Percentiles rank a stretch among this genome's conserved stretches.
phyloP scores from a whole-genome alignment of 2,329 filamentous ascomycete genomes.

The Aspergillus texensis region DNA sequence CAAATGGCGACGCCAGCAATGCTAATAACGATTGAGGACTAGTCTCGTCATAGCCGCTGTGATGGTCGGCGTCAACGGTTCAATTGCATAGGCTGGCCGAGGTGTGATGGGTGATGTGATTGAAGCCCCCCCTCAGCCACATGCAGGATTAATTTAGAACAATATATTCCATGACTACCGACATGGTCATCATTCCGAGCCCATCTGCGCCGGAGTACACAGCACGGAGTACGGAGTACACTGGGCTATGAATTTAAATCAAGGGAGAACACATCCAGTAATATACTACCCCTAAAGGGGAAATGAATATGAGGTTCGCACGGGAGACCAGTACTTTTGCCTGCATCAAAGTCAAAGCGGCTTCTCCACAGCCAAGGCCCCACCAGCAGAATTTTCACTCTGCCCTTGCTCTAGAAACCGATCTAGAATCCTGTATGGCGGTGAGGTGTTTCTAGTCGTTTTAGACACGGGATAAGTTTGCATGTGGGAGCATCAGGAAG shows the following conservation, averaged over 20 bases:
- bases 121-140: not conserved
- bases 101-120: slow-evolving; percentile 5
- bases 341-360: slow-evolving; percentile 12
- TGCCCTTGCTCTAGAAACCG: slow-evolving; percentile 21
- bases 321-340: slow-evolving; percentile 7
- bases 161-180: not conserved
- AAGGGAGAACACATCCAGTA: not conserved
- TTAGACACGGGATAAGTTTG: not conserved
- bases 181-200: not conserved
- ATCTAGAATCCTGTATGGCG: slow-evolving; percentile 10
- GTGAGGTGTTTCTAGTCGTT: not conserved
- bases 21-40: not conserved
- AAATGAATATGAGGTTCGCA: slow-evolving; percentile 1
- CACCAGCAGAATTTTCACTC: slow-evolving; percentile 26
- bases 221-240: not conserved
- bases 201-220: not conserved
- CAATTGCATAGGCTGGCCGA: slow-evolving; percentile 10
- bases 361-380: slow-evolving; percentile 14
- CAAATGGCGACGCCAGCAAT: not conserved
- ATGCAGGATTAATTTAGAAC: slow-evolving; percentile 5
- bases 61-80: slow-evolving; percentile 15
- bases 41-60: not conserved
- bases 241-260: not conserved
- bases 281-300: not conserved
- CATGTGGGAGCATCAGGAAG: not conserved